Percentiles rank a stretch among this genome's conserved stretches.
Evolutionary conservation across 2,329 filamentous ascomycete species (phyloP).

Genomic region (Pseudogymnoascus sp.): DNA sequence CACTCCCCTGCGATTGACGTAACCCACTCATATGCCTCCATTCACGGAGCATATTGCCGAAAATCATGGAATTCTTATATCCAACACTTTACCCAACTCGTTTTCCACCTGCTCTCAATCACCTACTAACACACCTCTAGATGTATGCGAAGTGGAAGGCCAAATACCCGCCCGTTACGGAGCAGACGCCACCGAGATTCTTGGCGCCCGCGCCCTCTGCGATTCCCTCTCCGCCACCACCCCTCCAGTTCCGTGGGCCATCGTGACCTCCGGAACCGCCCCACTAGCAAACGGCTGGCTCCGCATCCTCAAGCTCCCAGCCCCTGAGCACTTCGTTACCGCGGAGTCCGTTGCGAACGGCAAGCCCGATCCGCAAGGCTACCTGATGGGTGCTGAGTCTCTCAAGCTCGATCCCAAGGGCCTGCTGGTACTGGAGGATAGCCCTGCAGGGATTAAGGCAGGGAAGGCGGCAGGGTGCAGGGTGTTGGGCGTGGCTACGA

Average conservation of each 20-base stretch:
- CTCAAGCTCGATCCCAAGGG: slow-evolving; percentile 33
- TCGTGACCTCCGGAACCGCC: slow-evolving; percentile 69
- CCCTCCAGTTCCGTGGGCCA: slow-evolving; percentile 62
- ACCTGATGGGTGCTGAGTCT: slow-evolving; percentile 57
- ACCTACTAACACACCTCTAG: slow-evolving; percentile 37
- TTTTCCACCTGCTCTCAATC: not conserved
- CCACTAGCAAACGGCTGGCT: slow-evolving; percentile 69
- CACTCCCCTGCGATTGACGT: not conserved
- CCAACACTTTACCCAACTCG: not conserved
- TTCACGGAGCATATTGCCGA: not conserved
- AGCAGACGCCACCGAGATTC: slow-evolving; percentile 73
- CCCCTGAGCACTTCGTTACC: slow-evolving; percentile 60
- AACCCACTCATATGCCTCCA: not conserved
- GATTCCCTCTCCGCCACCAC: slow-evolving; percentile 52
- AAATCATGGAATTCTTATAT: not conserved
- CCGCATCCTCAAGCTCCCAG: slow-evolving; percentile 55
- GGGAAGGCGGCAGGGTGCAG: slow-evolving; percentile 66
- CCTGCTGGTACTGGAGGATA: slow-evolving; percentile 62
- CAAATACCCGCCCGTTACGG: slow-evolving; percentile 71
- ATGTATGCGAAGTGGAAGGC: slow-evolving; percentile 72
- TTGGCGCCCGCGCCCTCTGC: slow-evolving; percentile 69
- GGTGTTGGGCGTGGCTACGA: slow-evolving; percentile 60
- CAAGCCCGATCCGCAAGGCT: slow-evolving; percentile 73
- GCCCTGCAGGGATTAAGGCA: slow-evolving; percentile 59
- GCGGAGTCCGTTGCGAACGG: slow-evolving; percentile 69